Evolutionary conservation across 768 basidiomycete genomes (phyloP), one percentile per base, ranked within the genome.

Genomic region (Cystofilobasidium capitatum): DNA sequence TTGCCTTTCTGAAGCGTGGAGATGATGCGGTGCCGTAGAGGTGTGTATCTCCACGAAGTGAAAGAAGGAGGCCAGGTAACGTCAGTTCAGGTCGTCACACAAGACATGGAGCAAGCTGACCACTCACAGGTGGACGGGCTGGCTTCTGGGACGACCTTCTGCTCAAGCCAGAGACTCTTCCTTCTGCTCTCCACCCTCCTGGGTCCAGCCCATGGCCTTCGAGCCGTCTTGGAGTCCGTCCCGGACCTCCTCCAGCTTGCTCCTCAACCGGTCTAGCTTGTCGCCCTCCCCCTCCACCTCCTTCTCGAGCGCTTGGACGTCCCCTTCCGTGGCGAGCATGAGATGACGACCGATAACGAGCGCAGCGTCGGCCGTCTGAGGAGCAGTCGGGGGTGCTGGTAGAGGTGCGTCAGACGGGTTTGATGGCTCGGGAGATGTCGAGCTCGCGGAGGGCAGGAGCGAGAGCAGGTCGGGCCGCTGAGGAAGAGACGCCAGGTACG

Each of bases 281-380:
- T 61, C 37, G 16, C 59, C 59, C 3, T 39, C 16, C 7, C 37
- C 6, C 24, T 61, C 59, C 22, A 61, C 24, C 39, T 61, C 59
- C 35, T 26, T 26, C 24, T 61, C 59, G 9, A 35, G 39, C 39
- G 22, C 39, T 16, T 13, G 12, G 44, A 61, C 7, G 26, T 3
- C 39, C 17, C 59, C 24, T 8, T 26, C 58, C 8, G 49, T 55
- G 6, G 59, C 59, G 5, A 20, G 9, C 37, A 61, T 29, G 44
- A 61, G 26, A 26, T 13, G 7, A 7, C 44, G 39, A 1, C 22
- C 59, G n/a, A 61, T 26, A 7, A 24, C 36, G 1, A 61, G 39
- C 31, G 59, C 39, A 13, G 16, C 59, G 24, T 61, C 59, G n/a
- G 59, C 44, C 59, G 59, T 61, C 40, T 40, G 37, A 8, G 59